A percentile compares a stretch with the other conserved stretches of the same genome.
Evolutionary conservation across 2,329 filamentous ascomycete species (phyloP).

Genomic region (Xylaria hypoxylon): DNA sequence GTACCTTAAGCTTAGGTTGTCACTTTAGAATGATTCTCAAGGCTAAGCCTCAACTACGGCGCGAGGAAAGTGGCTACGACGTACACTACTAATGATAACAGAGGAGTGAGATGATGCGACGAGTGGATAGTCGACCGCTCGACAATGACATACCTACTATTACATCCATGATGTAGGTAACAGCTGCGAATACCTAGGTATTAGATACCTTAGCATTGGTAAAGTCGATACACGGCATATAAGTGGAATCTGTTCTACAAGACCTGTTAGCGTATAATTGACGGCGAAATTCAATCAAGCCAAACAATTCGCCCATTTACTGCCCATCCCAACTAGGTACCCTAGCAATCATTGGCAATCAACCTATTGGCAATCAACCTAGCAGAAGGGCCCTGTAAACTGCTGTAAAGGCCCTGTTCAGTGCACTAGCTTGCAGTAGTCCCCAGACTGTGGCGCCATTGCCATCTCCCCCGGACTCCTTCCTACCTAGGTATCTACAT

Average conservation of each 20-base stretch:
- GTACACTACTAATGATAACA: too few species aligned
- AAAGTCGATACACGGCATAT: conserved; percentile 3
- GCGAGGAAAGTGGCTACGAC: too few species aligned
- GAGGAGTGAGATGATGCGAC: too few species aligned
- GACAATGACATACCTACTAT: too few species aligned
- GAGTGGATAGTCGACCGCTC: too few species aligned
- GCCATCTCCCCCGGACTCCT: background rate
- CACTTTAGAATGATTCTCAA: too few species aligned
- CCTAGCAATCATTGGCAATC: too few species aligned
- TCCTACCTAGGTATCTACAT: background rate
- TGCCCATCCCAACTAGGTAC: conserved; percentile 3
- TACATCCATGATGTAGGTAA: background rate
- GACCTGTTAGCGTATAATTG: background rate
- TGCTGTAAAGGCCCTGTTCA: background rate
- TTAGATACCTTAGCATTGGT: background rate
- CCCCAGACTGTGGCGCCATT: conserved; percentile 8
- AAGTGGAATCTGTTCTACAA: background rate
- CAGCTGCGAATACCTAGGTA: background rate
- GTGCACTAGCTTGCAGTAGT: conserved; percentile 19
- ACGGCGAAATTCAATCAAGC: conserved; percentile 2
- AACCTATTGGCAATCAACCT: too few species aligned
- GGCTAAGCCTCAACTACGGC: too few species aligned
- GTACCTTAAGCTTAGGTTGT: too few species aligned
- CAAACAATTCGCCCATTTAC: conserved; percentile 8
- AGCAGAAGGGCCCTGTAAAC: too few species aligned